Evolutionary conservation across 164 flowering plant genomes (phyloP), one percentile per base, ranked within the genome.

Genomic region (Euptelea pleiosperma): DNA sequence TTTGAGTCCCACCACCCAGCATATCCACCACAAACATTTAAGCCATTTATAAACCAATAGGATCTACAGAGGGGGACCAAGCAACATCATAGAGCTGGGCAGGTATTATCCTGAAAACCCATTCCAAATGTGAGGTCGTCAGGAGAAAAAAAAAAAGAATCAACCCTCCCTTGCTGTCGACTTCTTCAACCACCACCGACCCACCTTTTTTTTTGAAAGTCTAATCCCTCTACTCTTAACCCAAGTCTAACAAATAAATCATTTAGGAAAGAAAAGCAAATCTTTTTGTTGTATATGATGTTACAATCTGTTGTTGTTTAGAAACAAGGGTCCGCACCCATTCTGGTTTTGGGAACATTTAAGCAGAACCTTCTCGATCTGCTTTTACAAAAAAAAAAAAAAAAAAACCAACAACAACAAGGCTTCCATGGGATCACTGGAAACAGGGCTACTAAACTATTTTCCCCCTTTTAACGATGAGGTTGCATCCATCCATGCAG

Each of bases 241-340:
- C n/a, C n/a, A 41, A n/a, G n/a, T n/a, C n/a, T n/a, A 41, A 41
- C 45, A 45, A 42, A 58, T 45, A 51, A 50, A 57, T 44, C 16
- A 45, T 29, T 14, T 58, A 24, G 5, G 1, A 54, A 0, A 29
- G 22, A n/a, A 46, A 14, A 14, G 3, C 28, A n/a, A 26, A 16
- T 31, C 14, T 45, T 44, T 35, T 6, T 15, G 48, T 51, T 16
- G 46, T 66, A 66, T 66, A 51, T 52, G 26, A 62, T 58, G 67
- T 68, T 72, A 68, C 72, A 68, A 60, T 40, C 57, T 60, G 26
- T 39, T 49, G 45, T 16, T 39, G 60, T 60, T 47, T 48, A 39
- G 48, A 49, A 65, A 64, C 57, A 72, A 56, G 65, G 64, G 58
- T 58, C 33, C 12, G 26, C 22, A 63, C 65, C 65, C 60, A 34